Evolutionary conservation across 371 early-diverging fungal species (phyloP).

Genomic region (Mortierella sp.): DNA sequence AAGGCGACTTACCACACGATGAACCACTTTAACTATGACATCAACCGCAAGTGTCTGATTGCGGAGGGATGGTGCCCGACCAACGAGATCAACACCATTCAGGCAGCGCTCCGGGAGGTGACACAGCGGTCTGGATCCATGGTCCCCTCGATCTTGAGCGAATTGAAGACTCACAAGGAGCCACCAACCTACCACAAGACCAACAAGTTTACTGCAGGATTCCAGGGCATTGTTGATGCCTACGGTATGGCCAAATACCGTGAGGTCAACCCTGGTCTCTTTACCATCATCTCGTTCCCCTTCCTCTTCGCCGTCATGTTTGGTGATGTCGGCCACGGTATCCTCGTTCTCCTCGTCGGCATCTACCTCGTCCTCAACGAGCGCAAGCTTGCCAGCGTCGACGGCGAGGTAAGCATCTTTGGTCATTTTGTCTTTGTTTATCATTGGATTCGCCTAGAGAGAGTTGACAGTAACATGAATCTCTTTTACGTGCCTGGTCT

Average conservation of each 20-base stretch:
- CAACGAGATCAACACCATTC: slow-evolving; percentile 82
- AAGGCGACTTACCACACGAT: slow-evolving; percentile 97
- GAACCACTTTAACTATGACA: slow-evolving; percentile 95
- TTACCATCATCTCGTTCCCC: slow-evolving; percentile 98
- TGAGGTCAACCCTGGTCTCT: slow-evolving; percentile 99
- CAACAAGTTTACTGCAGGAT: slow-evolving; percentile 96
- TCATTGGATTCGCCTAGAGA: background rate
- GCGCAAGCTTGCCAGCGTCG: slow-evolving; percentile 77
- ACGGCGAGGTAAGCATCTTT: slow-evolving; percentile 75
- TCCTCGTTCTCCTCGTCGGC: slow-evolving; percentile 85
- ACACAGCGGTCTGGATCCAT: slow-evolving; percentile 90
- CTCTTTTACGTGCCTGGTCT: background rate
- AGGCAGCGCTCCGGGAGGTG: slow-evolving; percentile 86
- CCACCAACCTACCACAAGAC: slow-evolving; percentile 98
- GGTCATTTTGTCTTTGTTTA: background rate
- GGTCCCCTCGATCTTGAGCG: slow-evolving; percentile 89
- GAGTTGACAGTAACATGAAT: slow-evolving; percentile 1
- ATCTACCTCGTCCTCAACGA: slow-evolving; percentile 89
- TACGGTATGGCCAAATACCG: slow-evolving; percentile 99
- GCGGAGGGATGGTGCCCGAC: slow-evolving; percentile 99
- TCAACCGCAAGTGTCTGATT: slow-evolving; percentile 92
- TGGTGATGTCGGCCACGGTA: slow-evolving; percentile 99
- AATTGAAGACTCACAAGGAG: slow-evolving; percentile 83
- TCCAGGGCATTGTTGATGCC: slow-evolving; percentile 98
- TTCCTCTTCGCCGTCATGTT: slow-evolving; percentile 99